Evolutionary conservation across 2,329 filamentous ascomycete genomes (phyloP), one percentile per base, ranked within the genome.

Genomic region (Venturiaceae sp.): DNA sequence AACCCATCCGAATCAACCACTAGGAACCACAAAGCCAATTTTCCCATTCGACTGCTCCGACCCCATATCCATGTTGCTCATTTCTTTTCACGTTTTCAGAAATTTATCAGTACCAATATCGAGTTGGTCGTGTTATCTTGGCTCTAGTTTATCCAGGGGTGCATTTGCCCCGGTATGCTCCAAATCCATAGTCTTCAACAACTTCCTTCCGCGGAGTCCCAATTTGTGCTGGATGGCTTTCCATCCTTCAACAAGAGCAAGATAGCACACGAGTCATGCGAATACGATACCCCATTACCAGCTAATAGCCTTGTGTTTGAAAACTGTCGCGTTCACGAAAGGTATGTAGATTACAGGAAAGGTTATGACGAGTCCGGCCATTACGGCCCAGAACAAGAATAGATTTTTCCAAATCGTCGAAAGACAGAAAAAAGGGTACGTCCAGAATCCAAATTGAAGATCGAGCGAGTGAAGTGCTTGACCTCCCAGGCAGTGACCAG

Each of bases 401-500:
- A 68, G 67, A 59, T 75, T 75, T n/a, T 6, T 37, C 57, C 57
- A 58, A 59, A 14, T 32, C 74, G 71, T 5, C 66, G 64, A 88
- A 88, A 0, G 79, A 79, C 1, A 73, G 77, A 63, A 88, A 86
- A 66, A 84, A 80, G 69, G 88, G 88, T 0, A 65, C 81, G 79
- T 54, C 65, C 65, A 1, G 74, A 73, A 53, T 77, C 72, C 64
- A 77, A 71, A 64, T 76, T 75, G 80, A 91, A 90, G 75, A 91
- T 87, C 7, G 82, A 86, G 46, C 85, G 82, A 21, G 87, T 83
- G 72, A 86, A 80, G 65, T 88, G 80, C 60, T 89, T 79, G 80
- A 89, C 86, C 69, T 91, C 86, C 87, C 87, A 91, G 0, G 88
- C 87, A 5, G 88, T 77, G 74, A 90, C 87, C n/a, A 90, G 79